Conservation (phyloP, 257 asterid genomes). For the Fraxinus excelsior region DNA sequence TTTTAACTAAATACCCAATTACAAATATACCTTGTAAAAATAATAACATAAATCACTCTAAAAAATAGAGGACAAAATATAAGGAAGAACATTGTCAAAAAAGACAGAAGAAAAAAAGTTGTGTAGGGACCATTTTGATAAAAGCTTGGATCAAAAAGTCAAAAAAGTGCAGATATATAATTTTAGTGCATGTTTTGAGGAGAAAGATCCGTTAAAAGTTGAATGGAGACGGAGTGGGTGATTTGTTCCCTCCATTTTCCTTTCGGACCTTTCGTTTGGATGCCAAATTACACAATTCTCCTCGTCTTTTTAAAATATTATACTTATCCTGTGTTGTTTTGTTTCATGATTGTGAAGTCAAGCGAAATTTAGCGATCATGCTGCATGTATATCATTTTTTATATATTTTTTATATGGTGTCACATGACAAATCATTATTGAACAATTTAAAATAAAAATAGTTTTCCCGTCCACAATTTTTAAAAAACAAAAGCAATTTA, state of each 20-base stretch:
- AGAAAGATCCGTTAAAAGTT: slow-evolving; percentile 1
- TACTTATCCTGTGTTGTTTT: neutral
- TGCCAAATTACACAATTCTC: neutral
- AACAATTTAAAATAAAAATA: too few species aligned
- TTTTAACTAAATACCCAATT: too few species aligned
- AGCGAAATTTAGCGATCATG: too few species aligned
- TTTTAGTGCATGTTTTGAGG: neutral
- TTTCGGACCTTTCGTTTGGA: neutral
- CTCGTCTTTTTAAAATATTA: neutral
- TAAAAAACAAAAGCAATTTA: too few species aligned
- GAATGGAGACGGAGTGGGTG: neutral
- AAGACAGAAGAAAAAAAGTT: neutral
- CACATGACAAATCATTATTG: too few species aligned
- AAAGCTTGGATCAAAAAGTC: neutral
- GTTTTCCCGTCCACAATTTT: too few species aligned
- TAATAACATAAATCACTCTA: too few species aligned
- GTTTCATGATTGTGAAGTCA: too few species aligned
- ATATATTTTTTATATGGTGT: too few species aligned
- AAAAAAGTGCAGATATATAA: neutral
- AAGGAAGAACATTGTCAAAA: neutral
- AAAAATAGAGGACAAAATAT: too few species aligned
- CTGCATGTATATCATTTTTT: too few species aligned
- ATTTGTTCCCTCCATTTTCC: neutral
- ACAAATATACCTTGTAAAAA: too few species aligned
- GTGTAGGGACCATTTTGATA: neutral